Percentiles rank a stretch among this genome's conserved stretches.
These are phyloP conservation scores for Aspergillus arachidicola DNA, from an alignment of 2,329 filamentous ascomycete species.

Conservation along the genomic window DNA sequence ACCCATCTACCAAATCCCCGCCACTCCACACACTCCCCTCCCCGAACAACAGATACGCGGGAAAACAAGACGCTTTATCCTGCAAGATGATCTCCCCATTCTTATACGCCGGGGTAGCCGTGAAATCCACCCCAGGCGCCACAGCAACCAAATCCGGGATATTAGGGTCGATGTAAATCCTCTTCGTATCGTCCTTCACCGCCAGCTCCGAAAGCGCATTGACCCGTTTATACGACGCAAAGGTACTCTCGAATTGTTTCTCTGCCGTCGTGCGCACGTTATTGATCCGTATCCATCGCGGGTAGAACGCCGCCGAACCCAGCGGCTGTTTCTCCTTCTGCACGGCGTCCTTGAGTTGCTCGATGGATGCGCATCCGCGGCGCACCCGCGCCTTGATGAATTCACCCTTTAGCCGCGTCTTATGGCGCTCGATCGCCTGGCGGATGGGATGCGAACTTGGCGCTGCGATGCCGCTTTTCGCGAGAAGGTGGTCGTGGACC, in stretches of 20 bases:
- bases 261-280: slow-evolving; percentile 71
- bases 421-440: slow-evolving; percentile 76
- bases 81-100: slow-evolving; percentile 83
- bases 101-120: slow-evolving; percentile 71
- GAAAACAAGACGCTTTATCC: slow-evolving; percentile 96
- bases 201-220: slow-evolving; percentile 61
- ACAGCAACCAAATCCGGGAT: slow-evolving; percentile 83
- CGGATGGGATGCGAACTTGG: slow-evolving; percentile 78
- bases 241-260: slow-evolving; percentile 74
- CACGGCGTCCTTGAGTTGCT: slow-evolving; percentile 57
- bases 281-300: slow-evolving; percentile 93
- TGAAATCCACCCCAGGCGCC: slow-evolving; percentile 70
- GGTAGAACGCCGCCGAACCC: slow-evolving; percentile 56
- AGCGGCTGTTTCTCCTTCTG: slow-evolving; percentile 44
- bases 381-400: slow-evolving; percentile 78
- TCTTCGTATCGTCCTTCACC: slow-evolving; percentile 36
- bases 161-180: slow-evolving; percentile 66
- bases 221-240: slow-evolving; percentile 64
- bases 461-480: slow-evolving; percentile 80
- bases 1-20: slow-evolving; percentile 86
- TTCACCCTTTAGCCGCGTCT: slow-evolving; percentile 76
- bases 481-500: slow-evolving; percentile 80
- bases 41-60: slow-evolving; percentile 78
- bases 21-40: slow-evolving; percentile 50
- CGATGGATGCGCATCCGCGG: slow-evolving; percentile 68